Base-by-base conservation (phyloP, 1,284 basidiomycete genomes). In the Peniophora sp. region DNA sequence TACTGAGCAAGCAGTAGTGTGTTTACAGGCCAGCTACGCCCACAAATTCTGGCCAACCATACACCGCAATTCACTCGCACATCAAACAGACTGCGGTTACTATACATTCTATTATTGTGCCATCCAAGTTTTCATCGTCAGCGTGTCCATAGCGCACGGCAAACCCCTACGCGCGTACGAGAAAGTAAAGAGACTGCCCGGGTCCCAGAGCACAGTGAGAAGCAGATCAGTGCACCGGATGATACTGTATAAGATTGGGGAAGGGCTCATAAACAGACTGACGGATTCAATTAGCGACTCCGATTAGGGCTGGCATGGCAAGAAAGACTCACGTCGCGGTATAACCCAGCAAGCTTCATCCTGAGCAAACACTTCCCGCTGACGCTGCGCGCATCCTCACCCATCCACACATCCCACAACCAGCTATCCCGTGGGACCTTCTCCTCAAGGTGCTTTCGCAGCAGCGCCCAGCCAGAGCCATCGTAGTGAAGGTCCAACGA, bases 311-410 rank as follows among this genome's bases (percentile, higher is more conserved):
- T 23, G 3, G n/a, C 20, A 17, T 19, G 39, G 45, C 19, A 24
- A 44, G 44, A 22, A 23, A 19, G 11, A 64, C 70, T 60, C 60
- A 77, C 77, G 60, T 76, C 74, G 46, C 75, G 69, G 53, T 78
- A 77, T 36, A 74, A 68, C 45, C 74, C 72, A 45, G 70, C 68
- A 59, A 78, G 66, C 35, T 76, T 68, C 77, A 79, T 79, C 20
- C 74, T 68, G 68, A 79, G 63, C 39, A 79, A 58, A 56, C 75
- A 77, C 58, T 79, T 79, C 2, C 75, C 77, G 9, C 69, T 60
- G 12, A 79, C 66, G 20, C 63, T 64, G 47, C 23, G 48, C 47
- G 57, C 62, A 41, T 41, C 38, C 25, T 65, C 65, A 49, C 64
- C 64, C 58, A 79, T 59, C 75, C 76, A 79, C 0, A 69, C 61